A percentile compares a stretch with the other conserved stretches of the same genome.
These are phyloP conservation scores for Diaporthe longicolla DNA, from an alignment of 2,329 filamentous ascomycete species.

Conservation along the genomic window DNA sequence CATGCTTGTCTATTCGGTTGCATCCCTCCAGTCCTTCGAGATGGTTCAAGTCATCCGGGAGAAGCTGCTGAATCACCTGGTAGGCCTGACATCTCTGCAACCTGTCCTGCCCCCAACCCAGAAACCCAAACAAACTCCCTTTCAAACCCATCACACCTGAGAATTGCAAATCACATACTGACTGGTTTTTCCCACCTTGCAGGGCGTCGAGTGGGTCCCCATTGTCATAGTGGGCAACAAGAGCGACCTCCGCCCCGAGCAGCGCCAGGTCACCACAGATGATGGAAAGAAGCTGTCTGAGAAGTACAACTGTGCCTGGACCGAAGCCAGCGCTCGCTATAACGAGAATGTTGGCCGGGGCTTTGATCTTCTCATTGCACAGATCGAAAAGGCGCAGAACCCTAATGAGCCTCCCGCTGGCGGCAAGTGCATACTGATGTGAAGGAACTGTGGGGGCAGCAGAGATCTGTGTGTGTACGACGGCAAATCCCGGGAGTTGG, in stretches of 20 bases:
- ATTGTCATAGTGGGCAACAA: conserved; percentile 98
- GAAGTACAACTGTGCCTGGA: conserved; percentile 93
- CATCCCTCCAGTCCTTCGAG: conserved; percentile 93
- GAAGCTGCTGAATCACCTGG: conserved; percentile 96
- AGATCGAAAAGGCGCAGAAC: conserved; percentile 96
- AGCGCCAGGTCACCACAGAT: conserved; percentile 89
- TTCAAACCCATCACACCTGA: neutral
- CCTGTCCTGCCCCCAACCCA: neutral
- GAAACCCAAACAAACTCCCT: neutral
- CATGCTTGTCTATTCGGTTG: conserved; percentile 98
- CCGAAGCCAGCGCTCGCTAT: conserved; percentile 93
- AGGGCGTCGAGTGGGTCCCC: conserved; percentile 94
- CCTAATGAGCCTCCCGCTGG: conserved; percentile 85
- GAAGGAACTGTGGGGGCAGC: conserved; percentile 48
- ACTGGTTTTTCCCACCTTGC: conserved; percentile 29
- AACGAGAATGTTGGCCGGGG: conserved; percentile 94
- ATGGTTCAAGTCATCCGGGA: conserved; percentile 97
- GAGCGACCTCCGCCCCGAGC: conserved; percentile 91
- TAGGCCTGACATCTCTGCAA: conserved; percentile 60
- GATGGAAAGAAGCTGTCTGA: conserved; percentile 88
- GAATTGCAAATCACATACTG: neutral
- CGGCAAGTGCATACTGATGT: conserved; percentile 91
- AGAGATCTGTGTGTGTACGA: neutral
- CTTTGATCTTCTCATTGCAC: conserved; percentile 93
- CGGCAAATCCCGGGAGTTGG: neutral